Evolutionary conservation across 2,329 filamentous ascomycete species (phyloP).

Genomic region (Xylaria sp.): DNA sequence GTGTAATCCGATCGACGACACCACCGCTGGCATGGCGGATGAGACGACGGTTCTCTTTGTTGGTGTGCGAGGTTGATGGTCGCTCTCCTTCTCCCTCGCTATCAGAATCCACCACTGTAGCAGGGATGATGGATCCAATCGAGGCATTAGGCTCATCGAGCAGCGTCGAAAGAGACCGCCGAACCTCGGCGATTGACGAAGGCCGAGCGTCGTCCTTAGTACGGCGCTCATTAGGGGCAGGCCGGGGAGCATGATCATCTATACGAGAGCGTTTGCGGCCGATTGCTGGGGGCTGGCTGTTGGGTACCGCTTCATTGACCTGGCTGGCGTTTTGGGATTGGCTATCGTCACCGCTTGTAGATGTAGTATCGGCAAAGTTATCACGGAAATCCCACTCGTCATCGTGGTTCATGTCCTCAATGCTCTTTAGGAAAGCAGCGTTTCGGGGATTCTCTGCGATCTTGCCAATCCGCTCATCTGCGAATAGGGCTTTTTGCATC

Average conservation of each 20-base stretch:
- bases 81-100: slow-evolving; percentile 59
- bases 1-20: slow-evolving; percentile 78
- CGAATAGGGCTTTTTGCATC: slow-evolving; percentile 88
- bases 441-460: slow-evolving; percentile 91
- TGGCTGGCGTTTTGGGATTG: slow-evolving; percentile 50
- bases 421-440: slow-evolving; percentile 86
- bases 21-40: slow-evolving; percentile 48
- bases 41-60: slow-evolving; percentile 62
- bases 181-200: slow-evolving; percentile 79
- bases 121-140: slow-evolving; percentile 58
- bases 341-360: slow-evolving; percentile 53
- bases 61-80: slow-evolving; percentile 43
- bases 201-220: slow-evolving; percentile 73
- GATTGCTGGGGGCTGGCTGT: slow-evolving; percentile 63
- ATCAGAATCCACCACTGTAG: slow-evolving; percentile 62
- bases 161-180: slow-evolving; percentile 83
- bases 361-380: slow-evolving; percentile 56
- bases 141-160: slow-evolving; percentile 73
- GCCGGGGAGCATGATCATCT: slow-evolving; percentile 54
- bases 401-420: slow-evolving; percentile 82
- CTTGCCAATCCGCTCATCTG: slow-evolving; percentile 90
- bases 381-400: slow-evolving; percentile 82
- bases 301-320: slow-evolving; percentile 55
- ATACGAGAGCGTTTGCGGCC: slow-evolving; percentile 48
- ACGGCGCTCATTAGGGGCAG: slow-evolving; percentile 69